These are phyloP conservation scores for Lizonia empirigonia DNA, from an alignment of 2,329 filamentous ascomycete species.

Conservation along the genomic window DNA sequence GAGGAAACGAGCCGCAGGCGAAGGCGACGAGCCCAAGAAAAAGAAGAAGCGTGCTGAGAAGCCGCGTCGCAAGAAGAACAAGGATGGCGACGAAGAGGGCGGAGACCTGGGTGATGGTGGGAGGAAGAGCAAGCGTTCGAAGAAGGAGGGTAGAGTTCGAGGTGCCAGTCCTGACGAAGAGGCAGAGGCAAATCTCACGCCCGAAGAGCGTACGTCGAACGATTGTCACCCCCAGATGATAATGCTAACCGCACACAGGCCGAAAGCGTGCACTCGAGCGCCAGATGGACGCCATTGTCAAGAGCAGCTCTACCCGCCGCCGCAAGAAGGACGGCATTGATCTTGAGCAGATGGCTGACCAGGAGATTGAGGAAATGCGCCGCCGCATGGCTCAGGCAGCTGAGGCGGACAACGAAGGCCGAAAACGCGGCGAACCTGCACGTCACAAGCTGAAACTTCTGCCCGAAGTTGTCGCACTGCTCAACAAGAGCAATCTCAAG, in stretches of 20 bases:
- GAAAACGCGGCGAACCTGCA: constrained; percentile 78
- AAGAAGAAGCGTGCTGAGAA: constrained; percentile 70
- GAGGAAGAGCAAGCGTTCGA: constrained; percentile 59
- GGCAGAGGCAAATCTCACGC: constrained; percentile 78
- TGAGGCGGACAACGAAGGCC: constrained; percentile 81
- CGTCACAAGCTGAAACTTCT: constrained; percentile 93
- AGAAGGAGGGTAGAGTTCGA: constrained; percentile 46
- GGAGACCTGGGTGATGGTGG: constrained; percentile 59
- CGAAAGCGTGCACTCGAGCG: constrained; percentile 82
- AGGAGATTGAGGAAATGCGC: constrained; percentile 86
- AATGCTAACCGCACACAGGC: constrained; percentile 48
- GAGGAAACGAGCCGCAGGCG: constrained; percentile 66
- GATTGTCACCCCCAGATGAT: background rate
- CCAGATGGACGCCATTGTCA: constrained; percentile 86
- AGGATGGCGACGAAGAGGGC: constrained; percentile 53
- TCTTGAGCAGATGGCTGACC: constrained; percentile 86
- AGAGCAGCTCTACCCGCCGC: constrained; percentile 74
- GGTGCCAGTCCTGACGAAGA: constrained; percentile 60
- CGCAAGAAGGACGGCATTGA: constrained; percentile 90
- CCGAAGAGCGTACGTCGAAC: constrained; percentile 72
- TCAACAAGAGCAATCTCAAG: constrained; percentile 88
- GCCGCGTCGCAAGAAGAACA: constrained; percentile 57
- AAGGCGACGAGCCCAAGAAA: constrained; percentile 65
- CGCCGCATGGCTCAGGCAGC: constrained; percentile 90
- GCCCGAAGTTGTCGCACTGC: constrained; percentile 82